phyloP scores from a whole-genome alignment of 345 rosid species.

The Balakata baccata region DNA sequence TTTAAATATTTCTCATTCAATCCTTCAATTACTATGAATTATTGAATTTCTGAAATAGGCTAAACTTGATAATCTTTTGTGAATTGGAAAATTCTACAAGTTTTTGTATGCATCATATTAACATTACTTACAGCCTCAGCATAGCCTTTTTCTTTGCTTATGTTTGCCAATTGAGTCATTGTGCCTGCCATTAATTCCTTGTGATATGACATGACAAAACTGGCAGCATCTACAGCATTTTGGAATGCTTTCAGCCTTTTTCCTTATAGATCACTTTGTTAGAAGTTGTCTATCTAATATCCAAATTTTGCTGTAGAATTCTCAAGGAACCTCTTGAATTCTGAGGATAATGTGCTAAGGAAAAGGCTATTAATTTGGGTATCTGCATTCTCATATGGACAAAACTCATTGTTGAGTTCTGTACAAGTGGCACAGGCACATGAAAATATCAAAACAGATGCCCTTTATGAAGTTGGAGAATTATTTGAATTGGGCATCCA shows the following conservation, averaged over 20 bases:
- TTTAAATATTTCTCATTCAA: neutral
- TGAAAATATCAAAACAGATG: conserved; percentile 39
- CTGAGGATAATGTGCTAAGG: conserved; percentile 28
- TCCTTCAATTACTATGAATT: neutral
- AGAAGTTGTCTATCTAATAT: neutral
- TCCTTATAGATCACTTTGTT: neutral
- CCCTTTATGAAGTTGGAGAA: conserved; percentile 69
- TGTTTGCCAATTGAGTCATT: neutral
- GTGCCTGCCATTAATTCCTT: neutral
- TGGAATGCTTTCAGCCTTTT: conserved; percentile 1
- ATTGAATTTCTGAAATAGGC: neutral
- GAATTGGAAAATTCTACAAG: neutral
- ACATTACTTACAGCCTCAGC: conserved; percentile 1
- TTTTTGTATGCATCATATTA: conserved; percentile 14
- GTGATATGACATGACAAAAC: neutral
- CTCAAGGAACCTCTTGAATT: conserved; percentile 28
- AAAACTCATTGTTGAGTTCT: conserved; percentile 46
- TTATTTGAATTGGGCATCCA: conserved; percentile 88
- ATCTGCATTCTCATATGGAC: conserved; percentile 46
- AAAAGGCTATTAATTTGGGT: conserved; percentile 41
- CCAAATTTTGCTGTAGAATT: conserved; percentile 37
- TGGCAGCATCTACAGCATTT: conserved; percentile 1
- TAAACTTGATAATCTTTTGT: neutral
- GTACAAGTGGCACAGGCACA: conserved; percentile 61
- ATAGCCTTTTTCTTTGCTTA: conserved; percentile 4